phyloP scores from a whole-genome alignment of 805 yeast species.

The Kazachstania viticola region DNA sequence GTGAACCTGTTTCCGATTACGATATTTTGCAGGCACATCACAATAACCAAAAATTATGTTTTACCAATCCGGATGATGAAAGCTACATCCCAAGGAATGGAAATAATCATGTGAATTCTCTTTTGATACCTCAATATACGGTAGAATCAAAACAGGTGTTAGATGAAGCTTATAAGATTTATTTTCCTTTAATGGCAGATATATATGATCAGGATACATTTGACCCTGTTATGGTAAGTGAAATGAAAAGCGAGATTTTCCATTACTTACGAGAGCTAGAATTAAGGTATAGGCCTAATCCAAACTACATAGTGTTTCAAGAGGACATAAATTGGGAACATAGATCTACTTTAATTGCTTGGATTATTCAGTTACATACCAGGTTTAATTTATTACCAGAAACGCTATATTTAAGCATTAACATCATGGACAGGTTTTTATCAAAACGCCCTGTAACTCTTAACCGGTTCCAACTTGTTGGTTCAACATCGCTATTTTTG shows the following conservation, averaged over 20 bases:
- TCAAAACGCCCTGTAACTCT: constrained; percentile 65
- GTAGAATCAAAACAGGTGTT: background rate
- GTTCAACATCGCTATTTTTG: constrained; percentile 82
- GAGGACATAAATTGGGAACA: constrained; percentile 80
- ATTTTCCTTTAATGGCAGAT: constrained; percentile 22
- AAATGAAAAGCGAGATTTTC: constrained; percentile 68
- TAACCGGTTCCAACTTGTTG: constrained; percentile 78
- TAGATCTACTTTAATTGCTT: constrained; percentile 72
- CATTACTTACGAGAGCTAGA: constrained; percentile 63
- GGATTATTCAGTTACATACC: constrained; percentile 86
- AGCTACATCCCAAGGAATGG: too few relatives aligned
- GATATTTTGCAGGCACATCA: too few relatives aligned
- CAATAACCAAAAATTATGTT: too few relatives aligned
- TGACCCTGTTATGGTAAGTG: constrained; percentile 75
- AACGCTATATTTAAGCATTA: constrained; percentile 71
- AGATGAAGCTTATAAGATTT: constrained; percentile 1
- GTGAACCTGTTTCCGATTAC: too few relatives aligned
- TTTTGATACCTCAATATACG: constrained; percentile 1
- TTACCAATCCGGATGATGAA: too few relatives aligned
- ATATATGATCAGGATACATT: constrained; percentile 63
- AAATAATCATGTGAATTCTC: too few relatives aligned
- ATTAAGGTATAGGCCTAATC: constrained; percentile 55
- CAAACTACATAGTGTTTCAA: constrained; percentile 71
- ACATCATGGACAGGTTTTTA: constrained; percentile 79
- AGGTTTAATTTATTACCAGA: constrained; percentile 79